phyloP scores from a whole-genome alignment of 78 protist species.

The Dictyostelium capitatum region DNA sequence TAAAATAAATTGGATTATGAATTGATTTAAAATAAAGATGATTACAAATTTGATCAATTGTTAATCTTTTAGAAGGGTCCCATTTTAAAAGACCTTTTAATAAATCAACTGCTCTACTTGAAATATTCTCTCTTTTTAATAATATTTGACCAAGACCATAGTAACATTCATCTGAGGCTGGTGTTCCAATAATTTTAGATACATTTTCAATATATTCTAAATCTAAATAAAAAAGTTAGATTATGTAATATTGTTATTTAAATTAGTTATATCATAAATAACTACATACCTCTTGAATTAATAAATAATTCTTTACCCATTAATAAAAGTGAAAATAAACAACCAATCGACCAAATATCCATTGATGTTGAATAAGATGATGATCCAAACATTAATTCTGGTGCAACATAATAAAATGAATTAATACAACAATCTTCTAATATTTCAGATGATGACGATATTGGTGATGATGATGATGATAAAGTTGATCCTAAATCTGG shows the following conservation, averaged over 20 bases:
- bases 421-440: not conserved
- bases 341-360: slow-evolving; percentile 6
- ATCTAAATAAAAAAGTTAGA: not conserved
- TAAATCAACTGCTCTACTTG: not conserved
- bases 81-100: not conserved
- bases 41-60: not conserved
- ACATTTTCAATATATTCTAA: not conserved
- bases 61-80: not conserved
- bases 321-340: not conserved
- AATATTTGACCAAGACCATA: not conserved
- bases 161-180: not conserved
- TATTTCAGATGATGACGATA: too few relatives aligned
- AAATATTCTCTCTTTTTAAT: not conserved
- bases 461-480: too few relatives aligned
- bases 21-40: not conserved
- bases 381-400: not conserved
- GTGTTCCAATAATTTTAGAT: not conserved
- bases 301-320: not conserved
- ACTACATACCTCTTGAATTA: not conserved
- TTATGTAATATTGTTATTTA: not conserved
- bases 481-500: too few relatives aligned
- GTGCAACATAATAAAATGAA: not conserved
- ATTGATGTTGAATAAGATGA: not conserved
- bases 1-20: not conserved
- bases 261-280: not conserved